phyloP scores from a whole-genome alignment of 805 yeast species.

The Yarrowia alimentaria region DNA sequence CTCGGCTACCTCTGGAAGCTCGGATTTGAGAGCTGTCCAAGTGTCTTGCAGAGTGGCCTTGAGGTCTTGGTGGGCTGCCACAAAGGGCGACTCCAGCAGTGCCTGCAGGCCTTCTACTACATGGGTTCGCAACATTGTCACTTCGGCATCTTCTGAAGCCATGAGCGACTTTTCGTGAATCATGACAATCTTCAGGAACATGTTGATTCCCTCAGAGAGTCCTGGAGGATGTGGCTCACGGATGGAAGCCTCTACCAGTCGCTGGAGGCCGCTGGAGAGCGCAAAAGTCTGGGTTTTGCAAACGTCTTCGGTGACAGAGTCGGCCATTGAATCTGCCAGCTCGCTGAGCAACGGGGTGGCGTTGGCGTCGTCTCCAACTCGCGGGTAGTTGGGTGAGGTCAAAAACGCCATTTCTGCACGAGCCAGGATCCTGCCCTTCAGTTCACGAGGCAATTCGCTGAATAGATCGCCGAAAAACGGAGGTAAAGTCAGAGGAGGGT shows the following conservation, averaged over 20 bases:
- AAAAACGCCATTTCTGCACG: constrained; percentile 32
- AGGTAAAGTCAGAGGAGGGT: constrained; percentile 1
- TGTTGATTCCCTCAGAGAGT: constrained; percentile 31
- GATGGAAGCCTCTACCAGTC: constrained; percentile 28
- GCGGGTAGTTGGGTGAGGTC: constrained; percentile 33
- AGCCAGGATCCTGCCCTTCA: constrained; percentile 31
- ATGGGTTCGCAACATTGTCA: constrained; percentile 11
- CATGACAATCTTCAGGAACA: constrained; percentile 35
- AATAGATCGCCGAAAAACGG: constrained; percentile 33
- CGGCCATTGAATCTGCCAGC: constrained; percentile 35
- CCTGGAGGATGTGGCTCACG: constrained; percentile 23
- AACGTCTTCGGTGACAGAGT: constrained; percentile 30
- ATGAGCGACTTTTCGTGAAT: constrained; percentile 31
- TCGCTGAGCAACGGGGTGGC: constrained; percentile 4
- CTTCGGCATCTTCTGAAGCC: constrained; percentile 18
- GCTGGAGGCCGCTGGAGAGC: constrained; percentile 29
- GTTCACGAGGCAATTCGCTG: constrained; percentile 26
- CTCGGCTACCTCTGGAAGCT: constrained; percentile 13
- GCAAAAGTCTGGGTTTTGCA: constrained; percentile 28
- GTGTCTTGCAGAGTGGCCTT: constrained; percentile 24
- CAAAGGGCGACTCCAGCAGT: constrained; percentile 28
- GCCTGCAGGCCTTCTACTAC: constrained; percentile 16
- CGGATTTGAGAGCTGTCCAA: constrained; percentile 9
- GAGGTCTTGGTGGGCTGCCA: constrained; percentile 5
- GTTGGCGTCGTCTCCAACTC: constrained; percentile 8